Evolutionary conservation across 1,284 basidiomycete genomes (phyloP), one percentile per base, ranked within the genome.

Genomic region (Agroathelia rolfsii): DNA sequence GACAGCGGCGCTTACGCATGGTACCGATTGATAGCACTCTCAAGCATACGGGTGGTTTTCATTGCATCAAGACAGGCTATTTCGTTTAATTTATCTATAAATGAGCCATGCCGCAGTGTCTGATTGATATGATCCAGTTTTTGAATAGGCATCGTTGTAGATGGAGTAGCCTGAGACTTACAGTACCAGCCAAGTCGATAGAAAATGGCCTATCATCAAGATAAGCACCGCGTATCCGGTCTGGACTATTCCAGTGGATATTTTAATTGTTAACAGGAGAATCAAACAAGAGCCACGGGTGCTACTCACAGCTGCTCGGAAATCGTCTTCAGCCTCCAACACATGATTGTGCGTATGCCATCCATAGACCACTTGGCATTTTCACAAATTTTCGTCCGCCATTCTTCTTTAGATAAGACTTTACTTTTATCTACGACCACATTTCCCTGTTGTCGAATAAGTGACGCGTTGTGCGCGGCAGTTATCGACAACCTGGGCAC

Each of bases 81-180:
- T 6, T 53, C 44, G 6, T 49, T 34, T 36, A 62, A 47, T 39
- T 62, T 60, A 16, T 46, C 38, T 12, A 62, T 52, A 38, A 69
- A 67, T 3, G 51, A 45, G 11, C 55, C 53, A 38, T 67, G 64
- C 18, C 65, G 64, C 16, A 66, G 37, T 17, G 62, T 61, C 58
- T 59, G 22, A 32, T 14, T 6, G 15, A 10, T 41, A 40, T n/a
- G 11, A 3, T 18, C 17, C 11, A 10, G 10, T 25, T 14, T n/a
- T 16, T 28, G n/a, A 18, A 13, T n/a, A 9, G 13, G 21, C 6
- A 10, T 32, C n/a, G 18, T 18, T 16, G 20, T 27, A n/a, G 14
- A 11, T 13, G 3, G 26, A 24, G 23, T 2, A 9, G 12, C 11
- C 18, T 11, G 4, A 24, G 6, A 41, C 59, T 16, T 36, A 60